Base-by-base conservation (phyloP, 2,329 filamentous ascomycete species). In the Phialophora macrospora region DNA sequence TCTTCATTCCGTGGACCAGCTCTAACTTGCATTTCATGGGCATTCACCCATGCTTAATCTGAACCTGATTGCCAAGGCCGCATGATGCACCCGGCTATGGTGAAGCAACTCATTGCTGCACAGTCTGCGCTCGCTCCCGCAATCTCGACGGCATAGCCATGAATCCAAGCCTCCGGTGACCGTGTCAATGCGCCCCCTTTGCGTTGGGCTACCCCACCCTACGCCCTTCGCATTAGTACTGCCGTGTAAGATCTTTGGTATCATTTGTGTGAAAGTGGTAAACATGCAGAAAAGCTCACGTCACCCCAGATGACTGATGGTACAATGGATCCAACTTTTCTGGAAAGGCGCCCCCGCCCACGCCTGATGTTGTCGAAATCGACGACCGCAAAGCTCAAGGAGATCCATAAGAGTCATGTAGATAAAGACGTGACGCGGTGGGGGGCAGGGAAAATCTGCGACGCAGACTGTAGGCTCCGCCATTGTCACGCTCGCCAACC, bases 241-340 rank as follows among this genome's bases (percentile, higher is more conserved):
- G 17, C 48, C 24, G 5, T 22, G 4, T 48, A 28, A 51, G 24
- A 51, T 51, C 5, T 26, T 22, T 51, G 48, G 48, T 51, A 51
- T 26, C 48, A 51, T 51, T n/a, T 28, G 20, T 3, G 24, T 24
- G 48, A 26, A 51, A 51, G n/a, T 51, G 48, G 24, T 51, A 51
- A 49, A 51, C 9, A 51, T 24, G 46, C 34, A 52, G 28, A 44
- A 54, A 38, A 49, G 56, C 26, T 32, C 56, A 28, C n/a, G 46
- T 59, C 44, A 12, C 46, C 24, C 44, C 41, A n/a, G 56, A 52
- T 46, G n/a, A 14, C 12, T 65, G 63, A 51, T 65, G 57, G 41
- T 65, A 61, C 63, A 64, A 51, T 51, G 48, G 57, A 52, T 61
- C 57, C 49, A 61, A 51, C 49, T 22, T 20, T 30, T 20, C 44